phyloP scores from a whole-genome alignment of 2,329 filamentous ascomycete species.

The Cercospora sojina region DNA sequence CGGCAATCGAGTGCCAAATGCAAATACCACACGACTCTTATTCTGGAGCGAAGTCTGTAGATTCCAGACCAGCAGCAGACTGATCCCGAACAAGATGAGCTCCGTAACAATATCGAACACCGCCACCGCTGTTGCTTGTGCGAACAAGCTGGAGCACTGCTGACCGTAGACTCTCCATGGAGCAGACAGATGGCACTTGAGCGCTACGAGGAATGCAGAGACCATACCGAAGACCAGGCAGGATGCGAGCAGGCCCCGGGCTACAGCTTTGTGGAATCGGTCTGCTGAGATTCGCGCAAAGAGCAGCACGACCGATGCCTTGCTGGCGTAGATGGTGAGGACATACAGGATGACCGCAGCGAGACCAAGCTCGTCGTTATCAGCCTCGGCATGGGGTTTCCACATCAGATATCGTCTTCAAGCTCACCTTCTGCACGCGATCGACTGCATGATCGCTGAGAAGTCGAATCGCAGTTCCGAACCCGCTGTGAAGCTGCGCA shows the following conservation, averaged over 20 bases:
- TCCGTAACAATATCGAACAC: slow-evolving; percentile 46
- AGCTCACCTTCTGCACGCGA: slow-evolving; percentile 41
- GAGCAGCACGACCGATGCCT: slow-evolving; percentile 46
- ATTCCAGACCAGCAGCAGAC: slow-evolving; percentile 41
- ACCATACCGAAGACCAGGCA: slow-evolving; percentile 43
- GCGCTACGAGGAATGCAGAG: slow-evolving; percentile 43
- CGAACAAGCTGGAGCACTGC: slow-evolving; percentile 10
- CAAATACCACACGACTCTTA: slow-evolving; percentile 43
- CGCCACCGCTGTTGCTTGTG: slow-evolving; percentile 43
- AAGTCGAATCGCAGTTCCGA: slow-evolving; percentile 40
- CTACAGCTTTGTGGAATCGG: slow-evolving; percentile 41
- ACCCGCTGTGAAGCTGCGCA: slow-evolving; percentile 41
- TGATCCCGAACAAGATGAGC: slow-evolving; percentile 40
- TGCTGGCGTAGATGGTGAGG: slow-evolving; percentile 45
- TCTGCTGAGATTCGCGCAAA: slow-evolving; percentile 49
- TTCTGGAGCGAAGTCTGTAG: slow-evolving; percentile 43
- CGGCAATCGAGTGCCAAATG: slow-evolving; percentile 46
- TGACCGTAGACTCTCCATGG: slow-evolving; percentile 40
- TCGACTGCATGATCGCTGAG: slow-evolving; percentile 26
- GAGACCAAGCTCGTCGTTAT: slow-evolving; percentile 37
- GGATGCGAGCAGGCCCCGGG: slow-evolving; percentile 39
- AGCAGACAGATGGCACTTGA: slow-evolving; percentile 43
- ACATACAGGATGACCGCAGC: slow-evolving; percentile 48
- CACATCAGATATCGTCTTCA: neutral
- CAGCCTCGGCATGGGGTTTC: neutral